Evolutionary conservation across 768 basidiomycete genomes (phyloP).

Genomic region (Neoboletus subvelutipes): DNA sequence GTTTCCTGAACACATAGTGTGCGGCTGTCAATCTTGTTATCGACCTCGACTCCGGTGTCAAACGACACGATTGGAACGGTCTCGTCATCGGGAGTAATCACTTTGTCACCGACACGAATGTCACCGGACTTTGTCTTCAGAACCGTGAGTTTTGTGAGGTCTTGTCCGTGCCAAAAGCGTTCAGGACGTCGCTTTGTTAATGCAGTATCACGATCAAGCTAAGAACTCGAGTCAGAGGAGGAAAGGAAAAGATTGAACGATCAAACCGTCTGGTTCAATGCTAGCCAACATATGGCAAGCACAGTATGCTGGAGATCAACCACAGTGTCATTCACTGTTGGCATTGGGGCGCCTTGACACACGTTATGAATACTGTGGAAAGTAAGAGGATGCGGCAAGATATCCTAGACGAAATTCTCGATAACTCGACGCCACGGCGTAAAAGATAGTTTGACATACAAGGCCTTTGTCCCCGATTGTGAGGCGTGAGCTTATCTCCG

Average conservation of each 20-base stretch:
- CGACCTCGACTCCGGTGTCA: constrained; percentile 46
- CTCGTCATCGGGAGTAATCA: constrained; percentile 51
- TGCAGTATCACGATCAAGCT: constrained; percentile 64
- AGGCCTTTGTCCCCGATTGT: constrained; percentile 72
- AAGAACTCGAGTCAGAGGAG: constrained; percentile 2
- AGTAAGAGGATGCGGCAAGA: constrained; percentile 55
- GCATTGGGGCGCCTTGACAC: constrained; percentile 44
- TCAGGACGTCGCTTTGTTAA: constrained; percentile 62
- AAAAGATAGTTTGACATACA: constrained; percentile 41
- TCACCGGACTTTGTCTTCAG: constrained; percentile 62
- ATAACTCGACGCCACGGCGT: constrained; percentile 2
- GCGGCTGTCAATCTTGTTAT: constrained; percentile 50
- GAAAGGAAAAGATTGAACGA: neutral
- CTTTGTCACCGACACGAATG: constrained; percentile 73
- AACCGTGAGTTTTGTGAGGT: constrained; percentile 62
- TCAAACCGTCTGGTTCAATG: constrained; percentile 80
- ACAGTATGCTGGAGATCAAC: constrained; percentile 73
- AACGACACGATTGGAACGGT: constrained; percentile 60
- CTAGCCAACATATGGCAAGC: constrained; percentile 83
- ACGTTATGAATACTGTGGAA: constrained; percentile 47
- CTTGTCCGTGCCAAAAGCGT: constrained; percentile 69
- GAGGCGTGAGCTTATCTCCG: constrained; percentile 75
- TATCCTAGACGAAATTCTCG: constrained; percentile 47
- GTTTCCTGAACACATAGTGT: constrained; percentile 70
- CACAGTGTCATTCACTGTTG: constrained; percentile 57